phyloP scores from a whole-genome alignment of 2,329 filamentous ascomycete genomes.

The Neofusicoccum cordaticola region DNA sequence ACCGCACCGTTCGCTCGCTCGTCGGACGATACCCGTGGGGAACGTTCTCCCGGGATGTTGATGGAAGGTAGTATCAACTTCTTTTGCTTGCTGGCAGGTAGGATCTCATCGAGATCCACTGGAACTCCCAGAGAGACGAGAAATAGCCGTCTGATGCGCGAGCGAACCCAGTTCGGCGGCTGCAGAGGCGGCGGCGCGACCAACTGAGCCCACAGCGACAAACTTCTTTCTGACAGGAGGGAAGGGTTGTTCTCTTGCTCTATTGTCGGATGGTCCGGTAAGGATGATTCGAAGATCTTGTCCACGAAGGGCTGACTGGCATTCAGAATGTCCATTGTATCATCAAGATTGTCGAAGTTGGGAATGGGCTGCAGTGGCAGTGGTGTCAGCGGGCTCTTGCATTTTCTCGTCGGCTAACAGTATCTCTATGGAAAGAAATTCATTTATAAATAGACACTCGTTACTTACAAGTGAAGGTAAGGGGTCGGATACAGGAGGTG shows the following conservation, averaged over 20 bases:
- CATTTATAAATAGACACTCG: slow-evolving; percentile 33
- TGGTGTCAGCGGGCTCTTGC: slow-evolving; percentile 27
- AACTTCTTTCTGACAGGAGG: slow-evolving; percentile 76
- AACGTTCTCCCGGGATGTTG: slow-evolving; percentile 36
- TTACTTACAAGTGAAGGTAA: slow-evolving; percentile 50
- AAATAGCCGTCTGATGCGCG: slow-evolving; percentile 89
- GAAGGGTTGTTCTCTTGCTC: slow-evolving; percentile 42
- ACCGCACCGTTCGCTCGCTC: slow-evolving; percentile 34
- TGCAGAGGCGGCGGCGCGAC: slow-evolving; percentile 92
- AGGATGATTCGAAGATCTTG: slow-evolving; percentile 51
- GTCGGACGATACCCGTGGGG: slow-evolving; percentile 37
- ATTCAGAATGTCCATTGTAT: slow-evolving; percentile 54
- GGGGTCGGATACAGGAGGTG: slow-evolving; percentile 40
- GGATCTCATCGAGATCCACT: slow-evolving; percentile 93
- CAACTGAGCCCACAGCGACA: slow-evolving; percentile 93
- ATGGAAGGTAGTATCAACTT: slow-evolving; percentile 91
- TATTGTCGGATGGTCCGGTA: slow-evolving; percentile 23
- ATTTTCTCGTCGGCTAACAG: slow-evolving; percentile 10
- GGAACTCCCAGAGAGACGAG: slow-evolving; percentile 94
- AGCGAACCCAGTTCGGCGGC: slow-evolving; percentile 96
- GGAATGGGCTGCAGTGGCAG: slow-evolving; percentile 57
- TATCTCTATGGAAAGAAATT: slow-evolving; percentile 24
- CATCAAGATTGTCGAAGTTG: slow-evolving; percentile 61
- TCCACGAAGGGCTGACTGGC: slow-evolving; percentile 66
- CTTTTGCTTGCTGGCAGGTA: slow-evolving; percentile 96